Evolutionary conservation across 768 basidiomycete genomes (phyloP), one percentile per base, ranked within the genome.

Genomic region (Coprinopsis strossmayeri): DNA sequence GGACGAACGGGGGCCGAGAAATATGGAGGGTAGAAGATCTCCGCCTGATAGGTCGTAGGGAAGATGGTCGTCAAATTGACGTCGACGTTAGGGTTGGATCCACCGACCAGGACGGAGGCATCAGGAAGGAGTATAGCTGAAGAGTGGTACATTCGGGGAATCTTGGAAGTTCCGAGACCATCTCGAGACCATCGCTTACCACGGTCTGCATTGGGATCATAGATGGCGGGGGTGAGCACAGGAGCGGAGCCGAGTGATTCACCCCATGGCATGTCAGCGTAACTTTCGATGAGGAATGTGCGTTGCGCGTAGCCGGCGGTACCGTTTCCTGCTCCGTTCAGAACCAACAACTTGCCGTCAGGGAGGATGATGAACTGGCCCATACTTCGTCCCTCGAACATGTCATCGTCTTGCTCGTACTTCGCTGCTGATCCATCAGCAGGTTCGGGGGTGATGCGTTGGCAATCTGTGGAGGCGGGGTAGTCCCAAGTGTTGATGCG

Each of bases 21-120:
- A 69, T 95, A 99, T 10, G 81, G 74, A 0, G 95, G 95, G 69
- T 93, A 97, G 73, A 93, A 99, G 34, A 84, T 76, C 62, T 95
- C 92, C 1, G 86, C 83, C 26, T 79, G 70, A 59, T 93, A 94
- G 23, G 82, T 79, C 1, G 91, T 91, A 1, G 85, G 83, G 71
- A 72, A 91, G 28, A 72, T 32, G 9, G 77, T 74, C n/a, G 69
- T 64, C 27, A 69, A 52, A 57, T 85, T 83, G 52, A 86, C 84
- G 57, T 97, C 93, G 27, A 87, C 72, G 59, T 94, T 94, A 1
- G 94, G 93, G 68, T 97, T 97, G 26, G 90, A 91, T 5, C 95
- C 95, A 25, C 90, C 91, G 55, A 95, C 77, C 42, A 96, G 64
- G 30, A 98, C 83, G 2, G 87, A 88, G 1, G 79, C 89, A 51